Percentiles rank a stretch among this genome's conserved stretches.
Conservation (phyloP, 208 protist genomes). For the Acanthamoeba comandoni region DNA sequence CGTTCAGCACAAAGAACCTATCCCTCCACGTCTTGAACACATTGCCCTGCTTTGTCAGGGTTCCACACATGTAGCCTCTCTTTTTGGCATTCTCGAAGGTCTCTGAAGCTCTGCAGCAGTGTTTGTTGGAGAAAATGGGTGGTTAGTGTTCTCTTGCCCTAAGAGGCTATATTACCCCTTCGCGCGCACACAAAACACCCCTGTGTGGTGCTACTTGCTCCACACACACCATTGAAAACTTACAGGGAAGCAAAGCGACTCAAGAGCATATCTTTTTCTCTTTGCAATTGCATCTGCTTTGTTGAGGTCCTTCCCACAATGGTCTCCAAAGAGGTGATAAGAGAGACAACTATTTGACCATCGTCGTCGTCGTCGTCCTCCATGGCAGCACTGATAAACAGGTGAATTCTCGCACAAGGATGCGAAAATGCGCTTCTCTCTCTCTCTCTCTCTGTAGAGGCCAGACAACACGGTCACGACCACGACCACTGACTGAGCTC, state of each 20-base stretch:
- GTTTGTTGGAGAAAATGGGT: no score
- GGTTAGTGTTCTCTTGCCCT: background rate
- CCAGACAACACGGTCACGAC: no score
- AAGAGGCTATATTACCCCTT: background rate
- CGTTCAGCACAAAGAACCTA: constrained; percentile 53
- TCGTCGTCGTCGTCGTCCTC: constrained; percentile 42
- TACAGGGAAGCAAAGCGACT: constrained; percentile 42
- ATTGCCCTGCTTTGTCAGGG: constrained; percentile 41
- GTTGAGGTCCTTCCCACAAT: background rate
- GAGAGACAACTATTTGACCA: constrained; percentile 30
- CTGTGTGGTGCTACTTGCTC: background rate
- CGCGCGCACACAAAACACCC: background rate
- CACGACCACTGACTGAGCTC: no score
- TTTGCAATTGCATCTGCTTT: constrained; percentile 19
- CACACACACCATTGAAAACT: background rate
- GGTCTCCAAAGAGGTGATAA: constrained; percentile 31
- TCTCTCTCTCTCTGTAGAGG: no score
- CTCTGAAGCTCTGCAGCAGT: constrained; percentile 16
- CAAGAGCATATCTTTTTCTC: constrained; percentile 35
- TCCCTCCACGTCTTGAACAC: constrained; percentile 43
- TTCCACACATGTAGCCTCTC: background rate
- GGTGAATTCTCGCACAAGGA: no score
- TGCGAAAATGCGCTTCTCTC: no score
- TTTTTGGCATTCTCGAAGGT: constrained; percentile 37
- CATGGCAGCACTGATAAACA: no score